Percentiles rank a stretch among this genome's conserved stretches.
Evolutionary conservation across 768 basidiomycete species (phyloP).

Genomic region (Calocybe indica): DNA sequence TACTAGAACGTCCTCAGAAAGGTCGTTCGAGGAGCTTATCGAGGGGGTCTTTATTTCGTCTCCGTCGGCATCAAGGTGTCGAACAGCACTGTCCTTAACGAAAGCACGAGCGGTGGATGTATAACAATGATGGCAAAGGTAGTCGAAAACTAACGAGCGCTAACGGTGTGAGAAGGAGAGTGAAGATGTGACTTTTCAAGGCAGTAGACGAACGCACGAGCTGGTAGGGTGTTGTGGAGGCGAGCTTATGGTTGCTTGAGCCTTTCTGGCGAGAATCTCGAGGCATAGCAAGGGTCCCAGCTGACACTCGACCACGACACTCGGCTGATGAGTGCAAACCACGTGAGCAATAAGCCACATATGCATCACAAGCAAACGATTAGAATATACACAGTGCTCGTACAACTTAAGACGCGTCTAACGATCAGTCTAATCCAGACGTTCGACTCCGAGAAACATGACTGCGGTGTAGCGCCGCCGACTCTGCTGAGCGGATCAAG

Average conservation of each 20-base stretch:
- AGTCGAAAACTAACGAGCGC: constrained; percentile 70
- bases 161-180: constrained; percentile 16
- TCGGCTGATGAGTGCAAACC: background rate
- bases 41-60: constrained; percentile 45
- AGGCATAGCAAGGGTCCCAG: background rate
- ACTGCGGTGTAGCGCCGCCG: constrained; percentile 26
- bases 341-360: background rate
- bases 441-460: constrained; percentile 29
- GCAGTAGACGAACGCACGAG: constrained; percentile 25
- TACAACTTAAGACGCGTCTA: background rate
- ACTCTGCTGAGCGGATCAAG: constrained; percentile 20
- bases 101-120: constrained; percentile 69
- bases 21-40: constrained; percentile 9
- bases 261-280: background rate
- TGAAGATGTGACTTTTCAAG: background rate
- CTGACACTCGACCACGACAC: background rate
- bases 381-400: background rate
- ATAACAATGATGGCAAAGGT: constrained; percentile 70
- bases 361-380: too few relatives aligned
- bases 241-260: constrained; percentile 10
- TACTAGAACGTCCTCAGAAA: constrained; percentile 34
- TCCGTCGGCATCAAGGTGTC: constrained; percentile 63
- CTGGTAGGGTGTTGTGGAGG: constrained; percentile 34
- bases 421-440: constrained; percentile 1
- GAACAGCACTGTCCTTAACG: constrained; percentile 52